A percentile compares a stretch with the other conserved stretches of the same genome.
phyloP scores from a whole-genome alignment of 139 green algal genomes.

The Asterochloris sp. region DNA sequence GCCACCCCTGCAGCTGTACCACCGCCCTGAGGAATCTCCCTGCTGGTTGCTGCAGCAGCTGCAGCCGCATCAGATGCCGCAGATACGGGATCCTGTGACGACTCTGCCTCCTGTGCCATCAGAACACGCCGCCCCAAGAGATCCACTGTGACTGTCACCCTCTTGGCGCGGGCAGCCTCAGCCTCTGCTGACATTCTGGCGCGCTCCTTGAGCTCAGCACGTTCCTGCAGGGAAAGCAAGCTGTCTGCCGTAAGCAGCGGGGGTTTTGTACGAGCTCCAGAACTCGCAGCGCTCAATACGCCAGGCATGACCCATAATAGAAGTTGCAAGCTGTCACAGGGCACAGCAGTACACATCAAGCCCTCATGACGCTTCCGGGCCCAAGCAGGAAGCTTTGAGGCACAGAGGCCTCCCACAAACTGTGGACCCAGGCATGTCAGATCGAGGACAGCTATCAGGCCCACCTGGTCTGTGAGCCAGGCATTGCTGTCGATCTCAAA shows the following conservation, averaged over 20 bases:
- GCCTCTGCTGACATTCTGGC: conserved; percentile 44
- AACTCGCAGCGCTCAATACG: too few relatives aligned
- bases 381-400: too few relatives aligned
- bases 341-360: background rate
- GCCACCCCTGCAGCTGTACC: conserved; percentile 17
- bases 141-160: conserved; percentile 77
- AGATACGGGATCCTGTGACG: conserved; percentile 17
- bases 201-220: conserved; percentile 49
- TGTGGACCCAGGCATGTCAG: background rate
- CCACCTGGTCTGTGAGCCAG: conserved; percentile 79
- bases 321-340: background rate
- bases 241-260: too few relatives aligned
- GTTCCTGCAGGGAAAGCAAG: conserved; percentile 44
- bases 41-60: conserved; percentile 8
- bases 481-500: conserved; percentile 91
- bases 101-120: conserved; percentile 13
- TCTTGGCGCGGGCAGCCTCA: conserved; percentile 54
- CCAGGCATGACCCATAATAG: background rate
- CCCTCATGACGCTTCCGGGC: too few relatives aligned
- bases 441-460: background rate
- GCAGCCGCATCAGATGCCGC: background rate
- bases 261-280: too few relatives aligned
- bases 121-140: conserved; percentile 73
- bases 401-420: background rate
- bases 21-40: conserved; percentile 26